Conservation (phyloP, 176 grass and related monocot genomes). For the Oryza punctata region DNA sequence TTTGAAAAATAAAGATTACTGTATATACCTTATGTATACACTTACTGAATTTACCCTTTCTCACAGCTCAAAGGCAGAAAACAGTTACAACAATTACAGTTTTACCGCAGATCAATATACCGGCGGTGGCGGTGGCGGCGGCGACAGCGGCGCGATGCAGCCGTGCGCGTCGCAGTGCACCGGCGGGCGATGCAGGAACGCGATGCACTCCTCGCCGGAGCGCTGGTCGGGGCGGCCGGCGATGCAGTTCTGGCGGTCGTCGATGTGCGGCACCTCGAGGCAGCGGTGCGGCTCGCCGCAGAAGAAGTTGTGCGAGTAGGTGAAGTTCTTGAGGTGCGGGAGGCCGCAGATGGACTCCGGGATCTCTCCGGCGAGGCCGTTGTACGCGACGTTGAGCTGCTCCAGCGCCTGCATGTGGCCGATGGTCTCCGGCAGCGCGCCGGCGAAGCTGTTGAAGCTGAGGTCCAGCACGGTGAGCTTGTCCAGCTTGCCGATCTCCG, state of each 20-base stretch:
- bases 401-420: slow-evolving; percentile 66
- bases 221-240: slow-evolving; percentile 70
- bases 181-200: slow-evolving; percentile 51
- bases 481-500: slow-evolving; percentile 70
- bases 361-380: slow-evolving; percentile 73
- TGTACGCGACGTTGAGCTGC: slow-evolving; percentile 81
- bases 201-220: slow-evolving; percentile 63
- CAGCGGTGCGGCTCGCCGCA: slow-evolving; percentile 70
- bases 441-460: slow-evolving; percentile 75
- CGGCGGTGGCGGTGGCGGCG: slow-evolving; percentile 36
- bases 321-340: slow-evolving; percentile 81
- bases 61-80: slow-evolving; percentile 42
- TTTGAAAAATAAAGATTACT: slow-evolving; percentile 51
- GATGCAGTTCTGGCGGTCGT: slow-evolving; percentile 88
- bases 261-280: slow-evolving; percentile 51
- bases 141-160: slow-evolving; percentile 43
- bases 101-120: slow-evolving; percentile 38
- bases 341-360: slow-evolving; percentile 67
- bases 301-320: slow-evolving; percentile 88
- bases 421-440: slow-evolving; percentile 65
- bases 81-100: slow-evolving; percentile 25
- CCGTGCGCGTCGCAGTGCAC: slow-evolving; percentile 68
- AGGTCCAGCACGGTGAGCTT: slow-evolving; percentile 89
- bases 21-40: slow-evolving; percentile 46
- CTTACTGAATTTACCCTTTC: slow-evolving; percentile 20